Evolutionary conservation across 495 filamentous ascomycete species (phyloP).

Genomic region (Podospora bellae-mahoneyi): DNA sequence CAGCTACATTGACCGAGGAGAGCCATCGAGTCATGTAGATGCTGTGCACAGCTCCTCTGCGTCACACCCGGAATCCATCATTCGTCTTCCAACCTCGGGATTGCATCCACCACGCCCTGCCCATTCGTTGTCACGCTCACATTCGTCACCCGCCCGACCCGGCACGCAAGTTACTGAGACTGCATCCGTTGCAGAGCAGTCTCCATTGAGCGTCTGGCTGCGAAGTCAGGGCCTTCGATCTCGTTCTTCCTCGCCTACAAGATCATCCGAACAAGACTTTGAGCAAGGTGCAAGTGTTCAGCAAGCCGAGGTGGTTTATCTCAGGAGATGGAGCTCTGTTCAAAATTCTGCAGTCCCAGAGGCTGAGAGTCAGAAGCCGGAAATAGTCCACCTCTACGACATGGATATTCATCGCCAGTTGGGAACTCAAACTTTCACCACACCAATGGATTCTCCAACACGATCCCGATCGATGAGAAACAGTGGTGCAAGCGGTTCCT

Average conservation of each 20-base stretch:
- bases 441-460: slow-evolving; percentile 16
- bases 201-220: slow-evolving; percentile 41
- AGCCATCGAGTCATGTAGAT: slow-evolving; percentile 12
- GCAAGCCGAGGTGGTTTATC: slow-evolving; percentile 30
- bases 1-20: slow-evolving; percentile 12
- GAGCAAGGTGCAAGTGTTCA: slow-evolving; percentile 24
- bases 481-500: not conserved
- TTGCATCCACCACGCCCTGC: slow-evolving; percentile 14
- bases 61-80: slow-evolving; percentile 11
- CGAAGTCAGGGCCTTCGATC: slow-evolving; percentile 40
- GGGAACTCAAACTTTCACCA: slow-evolving; percentile 22
- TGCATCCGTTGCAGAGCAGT: slow-evolving; percentile 26
- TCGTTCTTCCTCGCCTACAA: slow-evolving; percentile 23
- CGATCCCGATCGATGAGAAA: slow-evolving; percentile 17
- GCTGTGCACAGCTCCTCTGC: slow-evolving; percentile 2
- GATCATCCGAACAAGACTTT: slow-evolving; percentile 15
- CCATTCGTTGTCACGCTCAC: slow-evolving; percentile 18
- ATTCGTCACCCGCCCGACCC: slow-evolving; percentile 21
- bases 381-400: slow-evolving; percentile 28
- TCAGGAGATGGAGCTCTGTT: slow-evolving; percentile 24
- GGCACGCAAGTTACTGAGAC: slow-evolving; percentile 19
- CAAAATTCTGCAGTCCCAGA: slow-evolving; percentile 18
- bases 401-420: slow-evolving; percentile 31
- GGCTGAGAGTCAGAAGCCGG: slow-evolving; percentile 25
- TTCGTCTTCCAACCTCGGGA: not conserved